phyloP scores from a whole-genome alignment of 2,329 filamentous ascomycete species.

The Neonectria hederae region DNA sequence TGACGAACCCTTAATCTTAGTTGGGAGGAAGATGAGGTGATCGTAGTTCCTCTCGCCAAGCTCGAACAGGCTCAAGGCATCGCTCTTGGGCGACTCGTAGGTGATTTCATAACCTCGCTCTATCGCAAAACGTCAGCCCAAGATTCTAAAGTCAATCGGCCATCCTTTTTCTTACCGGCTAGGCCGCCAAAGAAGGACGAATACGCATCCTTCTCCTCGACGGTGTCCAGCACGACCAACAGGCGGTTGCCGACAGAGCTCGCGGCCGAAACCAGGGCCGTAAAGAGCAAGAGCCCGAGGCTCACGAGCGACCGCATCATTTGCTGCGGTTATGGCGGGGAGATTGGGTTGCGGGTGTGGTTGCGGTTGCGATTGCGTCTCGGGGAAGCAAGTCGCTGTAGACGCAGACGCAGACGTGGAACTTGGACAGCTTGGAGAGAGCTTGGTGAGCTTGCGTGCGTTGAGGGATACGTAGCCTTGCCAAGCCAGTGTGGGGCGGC shows the following conservation, averaged over 20 bases:
- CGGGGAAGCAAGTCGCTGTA: conserved; percentile 29
- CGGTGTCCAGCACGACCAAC: conserved; percentile 86
- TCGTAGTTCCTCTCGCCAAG: conserved; percentile 91
- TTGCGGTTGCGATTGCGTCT: conserved; percentile 22
- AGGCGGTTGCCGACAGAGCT: conserved; percentile 83
- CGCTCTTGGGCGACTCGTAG: conserved; percentile 85
- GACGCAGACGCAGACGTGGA: conserved; percentile 24
- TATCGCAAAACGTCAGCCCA: conserved; percentile 51
- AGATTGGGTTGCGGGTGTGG: conserved; percentile 9
- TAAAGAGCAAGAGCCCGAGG: conserved; percentile 72
- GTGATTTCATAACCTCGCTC: conserved; percentile 83
- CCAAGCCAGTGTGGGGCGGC: conserved; percentile 28
- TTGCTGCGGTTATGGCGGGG: background rate
- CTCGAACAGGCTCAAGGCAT: conserved; percentile 79
- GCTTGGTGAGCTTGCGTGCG: conserved; percentile 44
- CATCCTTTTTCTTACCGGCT: conserved; percentile 61
- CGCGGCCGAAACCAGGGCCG: conserved; percentile 75
- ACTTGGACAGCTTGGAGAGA: conserved; percentile 40
- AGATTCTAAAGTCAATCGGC: background rate
- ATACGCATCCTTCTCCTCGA: conserved; percentile 82
- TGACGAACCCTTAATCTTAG: conserved; percentile 84
- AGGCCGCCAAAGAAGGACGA: conserved; percentile 82
- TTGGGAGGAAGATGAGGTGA: conserved; percentile 88
- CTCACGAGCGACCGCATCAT: conserved; percentile 79
- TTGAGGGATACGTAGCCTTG: conserved; percentile 53